Evolutionary conservation across 2,329 filamentous ascomycete species (phyloP), one percentile per base, ranked within the genome.

Genomic region (Graphium sp.): DNA sequence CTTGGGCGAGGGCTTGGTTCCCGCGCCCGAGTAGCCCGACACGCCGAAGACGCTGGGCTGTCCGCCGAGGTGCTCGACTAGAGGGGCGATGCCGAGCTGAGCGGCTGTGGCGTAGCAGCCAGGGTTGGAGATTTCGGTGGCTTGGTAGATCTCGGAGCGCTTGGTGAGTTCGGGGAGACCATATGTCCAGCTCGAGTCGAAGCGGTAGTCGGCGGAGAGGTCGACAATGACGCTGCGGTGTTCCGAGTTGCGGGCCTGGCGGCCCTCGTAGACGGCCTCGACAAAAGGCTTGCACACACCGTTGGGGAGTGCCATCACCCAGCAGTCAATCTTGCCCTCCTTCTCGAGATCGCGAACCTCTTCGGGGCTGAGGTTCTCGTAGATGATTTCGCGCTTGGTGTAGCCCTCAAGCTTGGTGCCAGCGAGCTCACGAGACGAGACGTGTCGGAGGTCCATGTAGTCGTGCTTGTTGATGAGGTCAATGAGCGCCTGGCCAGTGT

Each of bases 261-360:
- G 71, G 18, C 66, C 70, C 44, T 77, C 66, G 41, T 85, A 70
- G 30, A 95, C 70, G 6, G 87, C 87, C 37, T 95, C 82, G 7
- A 95, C 78, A 41, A 78, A 98, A 1, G 89, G 85, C 56, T 84
- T 80, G 69, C 83, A 94, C 28, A 93, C 83, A 35, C 82, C 81
- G 46, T 95, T 98, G 24, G 87, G 89, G 18, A 95, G 71, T 20
- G 89, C 89, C 81, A 95, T 89, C 24, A 95, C 81, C 85, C 85
- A 95, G 56, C 81, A 89, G 57, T 95, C 87, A 28, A 95, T 74
- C 43, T 85, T 71, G 29, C 80, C 79, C 18, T 76, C 72, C 48
- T 79, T 74, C 36, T 89, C 81, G 69, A 95, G 82, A 33, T 74
- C 66, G 37, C 74, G 72, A 9, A 93, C 75, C 40, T 95, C 87